Conservation (phyloP, 495 filamentous ascomycete species). For the Cetradonia linearis region DNA sequence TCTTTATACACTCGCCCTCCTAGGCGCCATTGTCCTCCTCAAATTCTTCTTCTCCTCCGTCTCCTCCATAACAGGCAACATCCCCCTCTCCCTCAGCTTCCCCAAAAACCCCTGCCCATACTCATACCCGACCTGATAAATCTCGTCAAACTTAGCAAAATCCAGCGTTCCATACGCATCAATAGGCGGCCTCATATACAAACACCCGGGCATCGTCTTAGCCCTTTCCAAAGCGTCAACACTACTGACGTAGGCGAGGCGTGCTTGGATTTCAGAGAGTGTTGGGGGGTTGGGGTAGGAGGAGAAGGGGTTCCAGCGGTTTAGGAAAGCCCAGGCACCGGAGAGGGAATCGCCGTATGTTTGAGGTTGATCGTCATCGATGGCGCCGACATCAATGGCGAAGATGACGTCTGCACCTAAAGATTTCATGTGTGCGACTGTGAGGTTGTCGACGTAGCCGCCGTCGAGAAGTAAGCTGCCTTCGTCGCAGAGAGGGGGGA, state of each 20-base stretch:
- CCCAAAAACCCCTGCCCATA: constrained; percentile 73
- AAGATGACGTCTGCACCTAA: constrained; percentile 90
- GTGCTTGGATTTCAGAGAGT: constrained; percentile 87
- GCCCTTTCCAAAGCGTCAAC: constrained; percentile 90
- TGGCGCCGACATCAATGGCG: constrained; percentile 83
- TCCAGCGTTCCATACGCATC: constrained; percentile 90
- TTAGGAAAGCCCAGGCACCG: constrained; percentile 87
- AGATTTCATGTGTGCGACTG: constrained; percentile 92
- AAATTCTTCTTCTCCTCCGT: constrained; percentile 76
- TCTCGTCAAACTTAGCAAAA: constrained; percentile 95
- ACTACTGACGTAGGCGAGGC: constrained; percentile 85
- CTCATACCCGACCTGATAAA: constrained; percentile 76
- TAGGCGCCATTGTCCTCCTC: constrained; percentile 84
- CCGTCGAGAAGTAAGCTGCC: constrained; percentile 93
- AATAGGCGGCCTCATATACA: constrained; percentile 93
- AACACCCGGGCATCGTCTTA: constrained; percentile 74
- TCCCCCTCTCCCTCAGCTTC: constrained; percentile 62
- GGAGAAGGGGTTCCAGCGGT: constrained; percentile 95
- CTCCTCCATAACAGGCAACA: constrained; percentile 46
- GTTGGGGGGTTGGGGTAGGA: constrained; percentile 82
- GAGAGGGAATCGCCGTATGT: constrained; percentile 85
- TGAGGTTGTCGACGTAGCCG: constrained; percentile 95
- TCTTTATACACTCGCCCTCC: constrained; percentile 73
- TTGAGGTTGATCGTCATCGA: constrained; percentile 87
- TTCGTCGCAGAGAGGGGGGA: constrained; percentile 92